Percentiles rank a stretch among this genome's conserved stretches.
Conservation (phyloP, 139 green algal genomes). For the Volvox reticuliferus region DNA sequence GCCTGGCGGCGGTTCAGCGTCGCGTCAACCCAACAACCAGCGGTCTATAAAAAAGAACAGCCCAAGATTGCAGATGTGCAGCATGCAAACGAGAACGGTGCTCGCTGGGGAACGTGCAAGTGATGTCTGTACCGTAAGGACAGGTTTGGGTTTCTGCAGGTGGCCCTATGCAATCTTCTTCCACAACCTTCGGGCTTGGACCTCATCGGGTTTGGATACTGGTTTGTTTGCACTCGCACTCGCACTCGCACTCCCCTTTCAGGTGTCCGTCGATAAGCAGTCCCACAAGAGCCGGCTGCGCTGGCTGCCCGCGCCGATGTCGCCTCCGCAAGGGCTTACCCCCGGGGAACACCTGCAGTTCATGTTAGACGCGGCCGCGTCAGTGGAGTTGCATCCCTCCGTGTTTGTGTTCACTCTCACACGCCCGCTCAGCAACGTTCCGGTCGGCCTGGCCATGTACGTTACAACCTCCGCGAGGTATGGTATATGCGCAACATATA, state of each 20-base stretch:
- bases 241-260: not conserved
- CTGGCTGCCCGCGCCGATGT: not conserved
- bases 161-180: too few species aligned
- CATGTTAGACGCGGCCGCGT: not conserved
- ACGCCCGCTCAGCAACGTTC: conserved; percentile 17
- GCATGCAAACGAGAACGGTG: too few species aligned
- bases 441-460: conserved; percentile 15
- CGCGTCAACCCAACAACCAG: too few species aligned
- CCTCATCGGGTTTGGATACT: too few species aligned
- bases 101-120: too few species aligned
- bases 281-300: conserved; percentile 43
- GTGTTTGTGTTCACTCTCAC: conserved; percentile 12
- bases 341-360: not conserved
- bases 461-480: conserved; percentile 16
- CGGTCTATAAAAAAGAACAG: too few species aligned
- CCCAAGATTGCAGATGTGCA: too few species aligned
- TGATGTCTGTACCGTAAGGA: too few species aligned
- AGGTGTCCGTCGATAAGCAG: conserved; percentile 40
- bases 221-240: not conserved
- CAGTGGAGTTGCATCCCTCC: not conserved
- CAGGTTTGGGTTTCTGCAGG: too few species aligned
- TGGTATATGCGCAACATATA: not conserved
- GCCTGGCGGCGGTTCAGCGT: too few species aligned
- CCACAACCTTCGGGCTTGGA: too few species aligned
- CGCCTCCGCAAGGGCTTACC: not conserved